Evolutionary conservation across 495 filamentous ascomycete genomes (phyloP), one percentile per base, ranked within the genome.

Genomic region (Hypoxylon trugodes): DNA sequence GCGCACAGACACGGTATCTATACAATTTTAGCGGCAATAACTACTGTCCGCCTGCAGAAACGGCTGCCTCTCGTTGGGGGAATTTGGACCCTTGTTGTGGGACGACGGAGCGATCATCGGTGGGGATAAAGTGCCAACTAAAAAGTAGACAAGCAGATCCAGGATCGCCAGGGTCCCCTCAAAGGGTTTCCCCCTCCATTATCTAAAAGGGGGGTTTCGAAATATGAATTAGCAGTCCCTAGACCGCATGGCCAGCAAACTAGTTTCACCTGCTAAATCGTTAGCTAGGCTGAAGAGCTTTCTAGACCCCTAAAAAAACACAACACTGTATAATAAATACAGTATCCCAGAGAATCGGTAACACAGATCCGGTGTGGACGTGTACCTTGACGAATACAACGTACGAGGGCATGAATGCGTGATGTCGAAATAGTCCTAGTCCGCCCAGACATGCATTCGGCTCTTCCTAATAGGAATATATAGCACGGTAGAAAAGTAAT

Each of bases 21-120:
- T n/a, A n/a, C n/a, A 22, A n/a, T 37, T 59, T 59, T 58, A 64
- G 53, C 46, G 53, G 53, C 47, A 65, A 48, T 36, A 53, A 21
- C 22, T 45, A 45, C 21, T 42, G 41, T 28, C 54, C 48, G 54
- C 48, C 54, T 55, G 54, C 61, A 59, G 54, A 55, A 58, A 43
- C 48, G 49, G 52, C 25, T 12, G 21, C 9, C 35, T 55, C 61
- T 51, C 33, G 45, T 59, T 59, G 47, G 37, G 49, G 56, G 38
- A 7, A 51, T 22, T 37, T 32, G 43, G 50, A 60, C 49, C 56
- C 50, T 35, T 40, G 30, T 36, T 28, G 48, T 52, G 55, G 50
- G 48, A 60, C 55, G 16, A 45, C 56, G 51, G 56, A 61, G 56
- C 56, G 62, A 66, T 66, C 45, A 57, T 43, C 62, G 62, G 62